Conservation (phyloP, 192 early-diverging fungal genomes). For the Borealophlyctis nickersoniae region DNA sequence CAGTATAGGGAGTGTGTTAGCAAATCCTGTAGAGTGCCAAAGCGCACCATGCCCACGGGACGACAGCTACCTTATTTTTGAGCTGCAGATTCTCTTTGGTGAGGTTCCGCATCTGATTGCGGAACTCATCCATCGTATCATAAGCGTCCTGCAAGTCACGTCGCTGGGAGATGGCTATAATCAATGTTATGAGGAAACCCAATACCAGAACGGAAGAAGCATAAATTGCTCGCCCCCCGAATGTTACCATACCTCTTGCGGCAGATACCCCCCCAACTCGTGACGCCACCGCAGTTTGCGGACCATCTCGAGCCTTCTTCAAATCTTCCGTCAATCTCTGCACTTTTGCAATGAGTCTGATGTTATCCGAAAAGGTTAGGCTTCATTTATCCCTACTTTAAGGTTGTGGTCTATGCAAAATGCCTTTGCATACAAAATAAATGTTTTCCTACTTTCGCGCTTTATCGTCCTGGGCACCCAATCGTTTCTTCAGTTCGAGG, state of each 20-base stretch:
- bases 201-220: not conserved
- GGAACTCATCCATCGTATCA: slow-evolving; percentile 35
- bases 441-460: slow-evolving; percentile 38
- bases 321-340: slow-evolving; percentile 45
- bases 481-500: slow-evolving; percentile 42
- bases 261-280: not conserved
- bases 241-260: not conserved
- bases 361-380: slow-evolving; percentile 2
- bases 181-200: not conserved
- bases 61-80: slow-evolving; percentile 37
- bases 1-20: not conserved
- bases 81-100: slow-evolving; percentile 40
- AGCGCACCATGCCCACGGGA: too few species aligned
- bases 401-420: too few species aligned
- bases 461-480: slow-evolving; percentile 47
- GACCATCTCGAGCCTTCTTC: slow-evolving; percentile 7
- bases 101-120: slow-evolving; percentile 32
- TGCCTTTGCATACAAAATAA: not conserved
- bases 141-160: slow-evolving; percentile 34
- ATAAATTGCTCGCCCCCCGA: not conserved
- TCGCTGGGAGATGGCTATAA: slow-evolving; percentile 3
- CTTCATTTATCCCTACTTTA: not conserved
- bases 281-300: not conserved
- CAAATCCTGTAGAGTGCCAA: not conserved
- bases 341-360: slow-evolving; percentile 46